These are phyloP conservation scores for Takashimella tepidaria DNA, from an alignment of 1,284 basidiomycete species.

Conservation along the genomic window DNA sequence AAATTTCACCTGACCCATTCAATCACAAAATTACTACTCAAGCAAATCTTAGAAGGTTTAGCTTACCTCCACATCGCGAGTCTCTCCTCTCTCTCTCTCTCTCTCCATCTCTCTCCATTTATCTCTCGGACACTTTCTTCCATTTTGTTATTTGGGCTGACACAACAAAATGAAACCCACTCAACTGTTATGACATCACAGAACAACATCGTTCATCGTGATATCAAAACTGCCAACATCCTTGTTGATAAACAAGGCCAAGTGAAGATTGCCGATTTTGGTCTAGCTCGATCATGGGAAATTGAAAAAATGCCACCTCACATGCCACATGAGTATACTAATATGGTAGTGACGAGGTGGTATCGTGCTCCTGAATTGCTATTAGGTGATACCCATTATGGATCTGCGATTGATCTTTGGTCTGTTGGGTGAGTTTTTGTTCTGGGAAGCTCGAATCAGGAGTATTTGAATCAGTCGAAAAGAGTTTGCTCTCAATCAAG, in stretches of 20 bases:
- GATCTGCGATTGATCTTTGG: slow-evolving; percentile 95
- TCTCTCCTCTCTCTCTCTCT: slow-evolving; percentile 12
- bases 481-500: no score
- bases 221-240: slow-evolving; percentile 97
- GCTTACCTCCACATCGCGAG: slow-evolving; percentile 87
- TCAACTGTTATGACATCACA: slow-evolving; percentile 38
- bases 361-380: slow-evolving; percentile 95
- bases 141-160: no score
- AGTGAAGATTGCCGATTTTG: slow-evolving; percentile 92
- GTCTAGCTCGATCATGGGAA: slow-evolving; percentile 70
- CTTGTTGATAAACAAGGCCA: slow-evolving; percentile 82
- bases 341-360: slow-evolving; percentile 98
- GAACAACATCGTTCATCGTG: slow-evolving; percentile 94
- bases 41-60: slow-evolving; percentile 88
- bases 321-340: slow-evolving; percentile 69
- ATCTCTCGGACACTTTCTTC: no score
- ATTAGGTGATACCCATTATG: slow-evolving; percentile 82
- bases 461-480: no score
- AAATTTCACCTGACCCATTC: slow-evolving; percentile 72
- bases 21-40: slow-evolving; percentile 93
- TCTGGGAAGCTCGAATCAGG: background rate
- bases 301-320: slow-evolving; percentile 47
- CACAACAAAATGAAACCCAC: no score
- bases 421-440: slow-evolving; percentile 71
- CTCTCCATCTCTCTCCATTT: no score